Base-by-base conservation (phyloP, 805 yeast species). In the Pachysolen tannophilus region DNA sequence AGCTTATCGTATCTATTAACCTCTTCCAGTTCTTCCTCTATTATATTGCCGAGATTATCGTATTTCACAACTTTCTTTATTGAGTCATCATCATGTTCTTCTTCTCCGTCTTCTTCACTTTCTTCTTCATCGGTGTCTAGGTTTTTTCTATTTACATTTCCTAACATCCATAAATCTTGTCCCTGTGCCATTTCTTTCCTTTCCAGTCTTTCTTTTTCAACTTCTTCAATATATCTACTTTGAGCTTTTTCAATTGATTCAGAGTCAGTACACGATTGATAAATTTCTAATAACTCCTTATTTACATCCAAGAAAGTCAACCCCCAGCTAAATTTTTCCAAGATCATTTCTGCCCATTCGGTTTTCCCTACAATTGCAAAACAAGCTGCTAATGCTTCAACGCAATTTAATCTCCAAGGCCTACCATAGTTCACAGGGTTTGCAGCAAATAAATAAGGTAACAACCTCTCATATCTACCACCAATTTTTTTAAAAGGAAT, bases 351-450 rank as follows among this genome's bases (percentile, higher is more conserved):
- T 0, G 98, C 97, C 94, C 94, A 86, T 44, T 88, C 97, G 29
- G 63, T 61, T 44, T 77, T 88, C 0, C 97, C 97, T 2, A 87
- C 90, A 38, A 92, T 88, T 1, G 95, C 95, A 52, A 92, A 82
- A 50, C 96, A 86, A 0, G 98, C 97, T 2, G 98, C 98, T 26
- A 92, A 61, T 0, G 98, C 98, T 55, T 92, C 98, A 5, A 86
- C 98, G 57, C 98, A 92, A 58, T 92, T 92, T 38, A 92, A 63
- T 48, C 78, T 73, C 97, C 97, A 88, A 0, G 98, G 97, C 48
- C 82, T 71, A 5, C 98, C 98, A 49, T 92, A 92, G 56, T 92
- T 92, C 6, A 94, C 97, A 20, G 95, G 94, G 53, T 92, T 92
- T 0, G 97, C 95, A 5, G 97, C 97, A 8, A 92, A 87, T 32